Conservation (phyloP, 768 basidiomycete species). For the Leccinum uliginosum region DNA sequence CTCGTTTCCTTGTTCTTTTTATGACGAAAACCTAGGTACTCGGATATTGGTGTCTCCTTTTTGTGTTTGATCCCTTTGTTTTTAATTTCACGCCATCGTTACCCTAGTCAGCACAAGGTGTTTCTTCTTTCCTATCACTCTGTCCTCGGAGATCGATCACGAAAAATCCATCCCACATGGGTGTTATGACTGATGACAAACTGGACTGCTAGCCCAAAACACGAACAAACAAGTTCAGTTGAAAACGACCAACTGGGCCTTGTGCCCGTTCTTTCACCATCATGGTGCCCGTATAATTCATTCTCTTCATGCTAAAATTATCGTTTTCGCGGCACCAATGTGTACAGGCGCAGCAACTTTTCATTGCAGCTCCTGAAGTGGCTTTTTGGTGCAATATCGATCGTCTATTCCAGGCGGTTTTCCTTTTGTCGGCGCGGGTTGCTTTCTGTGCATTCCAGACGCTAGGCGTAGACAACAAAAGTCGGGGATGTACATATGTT, state of each 20-base stretch:
- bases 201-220: not conserved
- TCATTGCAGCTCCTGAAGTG: slow-evolving; percentile 32
- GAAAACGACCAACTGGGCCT: too few relatives aligned
- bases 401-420: slow-evolving; percentile 2
- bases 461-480: slow-evolving; percentile 7
- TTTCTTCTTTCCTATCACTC: slow-evolving; percentile 5
- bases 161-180: not conserved
- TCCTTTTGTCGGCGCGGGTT: slow-evolving; percentile 9
- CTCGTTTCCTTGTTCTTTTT: slow-evolving; percentile 17
- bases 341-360: slow-evolving; percentile 30
- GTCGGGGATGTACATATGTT: slow-evolving; percentile 11
- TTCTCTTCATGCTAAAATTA: not conserved
- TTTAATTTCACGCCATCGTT: slow-evolving; percentile 31
- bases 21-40: slow-evolving; percentile 35
- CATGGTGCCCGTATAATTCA: not conserved
- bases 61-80: slow-evolving; percentile 26
- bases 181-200: not conserved
- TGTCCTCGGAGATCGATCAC: slow-evolving; percentile 1
- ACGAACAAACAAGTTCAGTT: slow-evolving; percentile 6
- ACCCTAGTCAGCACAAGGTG: slow-evolving; percentile 26
- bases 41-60: slow-evolving; percentile 28
- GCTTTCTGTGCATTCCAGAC: not conserved
- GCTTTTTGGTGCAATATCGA: slow-evolving; percentile 26
- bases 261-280: not conserved
- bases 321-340: slow-evolving; percentile 21